Conservation (phyloP, 2,329 filamentous ascomycete species). For the Ophiostoma sp. region DNA sequence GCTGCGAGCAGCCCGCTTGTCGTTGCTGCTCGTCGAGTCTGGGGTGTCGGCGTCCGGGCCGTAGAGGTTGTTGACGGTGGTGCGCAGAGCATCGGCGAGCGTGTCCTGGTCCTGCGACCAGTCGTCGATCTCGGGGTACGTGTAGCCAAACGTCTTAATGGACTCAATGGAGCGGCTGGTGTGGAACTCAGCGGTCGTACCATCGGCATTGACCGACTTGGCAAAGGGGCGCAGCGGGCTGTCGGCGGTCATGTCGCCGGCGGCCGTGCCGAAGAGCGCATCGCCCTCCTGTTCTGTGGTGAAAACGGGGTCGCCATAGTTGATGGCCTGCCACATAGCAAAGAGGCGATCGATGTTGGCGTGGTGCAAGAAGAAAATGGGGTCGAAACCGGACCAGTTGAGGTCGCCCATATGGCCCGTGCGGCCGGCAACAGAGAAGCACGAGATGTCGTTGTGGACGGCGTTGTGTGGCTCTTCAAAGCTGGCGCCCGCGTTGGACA, state of each 20-base stretch:
- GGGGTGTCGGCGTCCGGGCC: conserved; percentile 22
- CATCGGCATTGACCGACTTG: conserved; percentile 16
- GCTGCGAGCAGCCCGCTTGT: neutral
- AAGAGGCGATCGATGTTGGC: conserved; percentile 58
- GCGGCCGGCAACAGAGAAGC: conserved; percentile 30
- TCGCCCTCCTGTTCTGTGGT: conserved; percentile 28
- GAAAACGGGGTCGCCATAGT: conserved; percentile 36
- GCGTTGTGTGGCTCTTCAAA: conserved; percentile 43
- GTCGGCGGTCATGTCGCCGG: conserved; percentile 40
- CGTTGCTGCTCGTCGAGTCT: neutral
- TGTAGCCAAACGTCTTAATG: conserved; percentile 39
- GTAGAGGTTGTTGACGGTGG: conserved; percentile 54
- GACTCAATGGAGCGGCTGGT: conserved; percentile 37
- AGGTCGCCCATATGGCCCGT: conserved; percentile 36
- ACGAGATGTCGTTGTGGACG: conserved; percentile 40
- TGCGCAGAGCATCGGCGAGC: conserved; percentile 56
- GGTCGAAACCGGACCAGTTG: conserved; percentile 43
- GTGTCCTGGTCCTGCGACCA: conserved; percentile 52
- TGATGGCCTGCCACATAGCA: conserved; percentile 44
- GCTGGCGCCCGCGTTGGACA: conserved; percentile 36
- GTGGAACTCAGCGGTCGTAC: conserved; percentile 36
- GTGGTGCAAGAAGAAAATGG: conserved; percentile 49
- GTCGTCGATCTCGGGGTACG: conserved; percentile 39
- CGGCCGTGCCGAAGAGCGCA: conserved; percentile 40
- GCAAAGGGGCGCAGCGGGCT: conserved; percentile 45